Percentiles rank a stretch among this genome's conserved stretches.
These are phyloP conservation scores for Parasitella parasitica DNA, from an alignment of 371 early-diverging fungal species.

Conservation along the genomic window DNA sequence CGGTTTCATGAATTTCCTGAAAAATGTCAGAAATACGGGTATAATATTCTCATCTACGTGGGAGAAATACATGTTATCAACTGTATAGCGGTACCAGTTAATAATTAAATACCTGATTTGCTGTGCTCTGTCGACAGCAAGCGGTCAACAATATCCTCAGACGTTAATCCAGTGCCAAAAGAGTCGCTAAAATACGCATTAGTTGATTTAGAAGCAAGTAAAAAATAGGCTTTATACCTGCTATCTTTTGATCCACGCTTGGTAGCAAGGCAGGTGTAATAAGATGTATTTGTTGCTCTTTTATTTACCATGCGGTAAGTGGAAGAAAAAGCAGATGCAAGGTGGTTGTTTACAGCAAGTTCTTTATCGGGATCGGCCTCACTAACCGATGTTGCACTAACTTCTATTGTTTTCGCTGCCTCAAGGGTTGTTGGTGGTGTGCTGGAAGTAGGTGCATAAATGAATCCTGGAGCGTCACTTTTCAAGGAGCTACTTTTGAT, in stretches of 20 bases:
- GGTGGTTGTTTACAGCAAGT: slow-evolving; percentile 1
- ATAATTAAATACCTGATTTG: not conserved
- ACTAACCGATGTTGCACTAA: slow-evolving; percentile 19
- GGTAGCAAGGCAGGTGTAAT: not conserved
- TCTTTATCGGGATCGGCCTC: slow-evolving; percentile 25
- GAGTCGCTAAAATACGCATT: slow-evolving; percentile 31
- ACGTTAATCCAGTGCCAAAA: slow-evolving; percentile 34
- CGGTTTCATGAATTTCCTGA: slow-evolving; percentile 59
- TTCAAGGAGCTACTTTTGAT: not conserved
- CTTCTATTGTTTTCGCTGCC: not conserved
- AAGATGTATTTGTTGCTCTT: slow-evolving; percentile 8
- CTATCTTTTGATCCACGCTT: slow-evolving; percentile 48
- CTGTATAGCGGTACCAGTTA: not conserved
- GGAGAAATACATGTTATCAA: not conserved
- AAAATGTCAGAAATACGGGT: slow-evolving; percentile 56
- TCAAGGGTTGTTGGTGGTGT: not conserved
- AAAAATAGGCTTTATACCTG: slow-evolving; percentile 26
- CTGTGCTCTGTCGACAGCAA: slow-evolving; percentile 24
- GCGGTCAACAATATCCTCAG: slow-evolving; percentile 42
- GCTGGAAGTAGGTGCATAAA: slow-evolving; percentile 30
- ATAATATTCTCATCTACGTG: slow-evolving; percentile 38
- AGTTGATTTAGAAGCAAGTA: not conserved
- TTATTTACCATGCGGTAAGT: slow-evolving; percentile 12
- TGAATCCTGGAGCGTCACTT: slow-evolving; percentile 19
- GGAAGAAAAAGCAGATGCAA: slow-evolving; percentile 8